Conservation (phyloP, 1,284 basidiomycete species). For the Mycosarcoma maydis region DNA sequence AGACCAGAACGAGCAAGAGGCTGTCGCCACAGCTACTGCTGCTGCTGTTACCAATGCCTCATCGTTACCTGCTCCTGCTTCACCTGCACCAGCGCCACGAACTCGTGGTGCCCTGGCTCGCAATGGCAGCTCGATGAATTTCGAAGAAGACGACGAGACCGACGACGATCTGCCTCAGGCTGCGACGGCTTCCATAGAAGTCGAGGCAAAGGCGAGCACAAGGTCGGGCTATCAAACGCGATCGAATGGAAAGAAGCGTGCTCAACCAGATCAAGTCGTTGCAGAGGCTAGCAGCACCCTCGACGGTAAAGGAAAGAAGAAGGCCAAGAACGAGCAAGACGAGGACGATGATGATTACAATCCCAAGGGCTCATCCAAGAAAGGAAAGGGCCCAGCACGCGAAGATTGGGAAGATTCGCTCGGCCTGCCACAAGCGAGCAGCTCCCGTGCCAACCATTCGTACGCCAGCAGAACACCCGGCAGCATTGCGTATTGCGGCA, state of each 20-base stretch:
- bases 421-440: conserved; percentile 58
- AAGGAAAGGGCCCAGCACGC: conserved; percentile 70
- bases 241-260: conserved; percentile 23
- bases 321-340: conserved; percentile 32
- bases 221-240: conserved; percentile 67
- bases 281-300: conserved; percentile 69
- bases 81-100: conserved; percentile 8
- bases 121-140: conserved; percentile 66
- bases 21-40: conserved; percentile 67
- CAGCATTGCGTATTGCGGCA: conserved; percentile 81
- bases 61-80: conserved; percentile 8
- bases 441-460: conserved; percentile 71
- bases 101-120: conserved; percentile 22
- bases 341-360: conserved; percentile 67
- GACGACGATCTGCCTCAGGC: conserved; percentile 72
- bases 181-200: conserved; percentile 16
- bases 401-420: conserved; percentile 69
- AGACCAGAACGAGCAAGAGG: conserved; percentile 52
- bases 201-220: conserved; percentile 28
- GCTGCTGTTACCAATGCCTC: conserved; percentile 3
- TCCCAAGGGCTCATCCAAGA: conserved; percentile 70
- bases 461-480: conserved; percentile 71
- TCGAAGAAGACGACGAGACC: conserved; percentile 73
- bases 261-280: conserved; percentile 10
- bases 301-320: conserved; percentile 69